Conservation (phyloP, 2,329 filamentous ascomycete genomes). For the Fusarium tricinctum region DNA sequence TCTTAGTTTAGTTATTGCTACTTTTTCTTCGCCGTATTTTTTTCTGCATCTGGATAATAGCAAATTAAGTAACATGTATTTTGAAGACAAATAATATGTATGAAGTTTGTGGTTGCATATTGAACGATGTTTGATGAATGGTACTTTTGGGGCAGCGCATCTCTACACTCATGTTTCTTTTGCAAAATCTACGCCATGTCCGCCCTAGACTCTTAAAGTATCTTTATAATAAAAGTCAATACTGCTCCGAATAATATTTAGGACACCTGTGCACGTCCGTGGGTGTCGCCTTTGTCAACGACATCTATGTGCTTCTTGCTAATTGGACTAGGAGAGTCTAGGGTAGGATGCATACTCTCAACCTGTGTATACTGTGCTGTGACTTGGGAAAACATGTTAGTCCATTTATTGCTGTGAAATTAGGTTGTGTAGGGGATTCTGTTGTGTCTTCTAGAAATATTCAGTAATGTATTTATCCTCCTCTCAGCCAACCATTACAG, state of each 20-base stretch:
- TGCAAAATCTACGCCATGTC: no score
- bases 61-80: slow-evolving; percentile 1
- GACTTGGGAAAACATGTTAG: slow-evolving; percentile 5
- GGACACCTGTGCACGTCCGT: slow-evolving; percentile 1
- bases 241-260: slow-evolving; percentile 6
- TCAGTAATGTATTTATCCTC: neutral
- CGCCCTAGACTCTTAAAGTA: neutral
- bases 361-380: slow-evolving; percentile 6
- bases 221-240: slow-evolving; percentile 7
- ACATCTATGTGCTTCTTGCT: slow-evolving; percentile 1
- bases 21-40: neutral
- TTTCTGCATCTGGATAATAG: neutral
- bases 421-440: slow-evolving; percentile 9
- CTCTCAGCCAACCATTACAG: no score
- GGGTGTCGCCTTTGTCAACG: slow-evolving; percentile 1
- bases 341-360: slow-evolving; percentile 9
- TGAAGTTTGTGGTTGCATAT: slow-evolving; percentile 3
- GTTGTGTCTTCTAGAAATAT: slow-evolving; percentile 7
- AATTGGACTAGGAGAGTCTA: slow-evolving; percentile 7
- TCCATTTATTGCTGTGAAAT: slow-evolving; percentile 4
- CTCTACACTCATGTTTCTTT: no score
- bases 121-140: slow-evolving; percentile 1
- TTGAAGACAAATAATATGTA: slow-evolving; percentile 5
- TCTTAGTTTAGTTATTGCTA: slow-evolving; percentile 4
- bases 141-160: neutral